phyloP scores from a whole-genome alignment of 2,329 filamentous ascomycete genomes.

The Apiospora aurea region DNA sequence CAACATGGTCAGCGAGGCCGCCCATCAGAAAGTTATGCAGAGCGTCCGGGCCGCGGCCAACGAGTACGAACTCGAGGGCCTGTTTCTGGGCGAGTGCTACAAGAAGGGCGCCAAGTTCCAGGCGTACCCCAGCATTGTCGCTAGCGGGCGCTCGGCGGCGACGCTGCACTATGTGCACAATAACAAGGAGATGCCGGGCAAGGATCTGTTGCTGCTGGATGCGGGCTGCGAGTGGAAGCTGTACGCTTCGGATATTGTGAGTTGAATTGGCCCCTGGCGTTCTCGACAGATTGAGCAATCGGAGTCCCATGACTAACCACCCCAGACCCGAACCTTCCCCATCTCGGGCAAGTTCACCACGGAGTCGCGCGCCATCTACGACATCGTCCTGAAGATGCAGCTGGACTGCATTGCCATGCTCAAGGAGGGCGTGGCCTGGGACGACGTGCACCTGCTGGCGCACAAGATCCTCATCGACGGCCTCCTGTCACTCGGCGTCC shows the following conservation, averaged over 20 bases:
- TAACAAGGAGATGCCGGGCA: slow-evolving; percentile 69
- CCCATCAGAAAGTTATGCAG: slow-evolving; percentile 69
- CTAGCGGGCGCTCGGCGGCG: slow-evolving; percentile 79
- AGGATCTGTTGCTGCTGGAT: slow-evolving; percentile 83
- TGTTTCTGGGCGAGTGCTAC: slow-evolving; percentile 80
- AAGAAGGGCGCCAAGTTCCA: slow-evolving; percentile 79
- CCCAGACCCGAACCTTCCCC: slow-evolving; percentile 85
- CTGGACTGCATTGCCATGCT: slow-evolving; percentile 75
- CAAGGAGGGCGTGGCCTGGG: slow-evolving; percentile 78
- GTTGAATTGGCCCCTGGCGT: slow-evolving; percentile 33
- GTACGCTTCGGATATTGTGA: slow-evolving; percentile 73
- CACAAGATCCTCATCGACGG: slow-evolving; percentile 85
- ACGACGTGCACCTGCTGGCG: slow-evolving; percentile 80
- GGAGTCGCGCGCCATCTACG: slow-evolving; percentile 78
- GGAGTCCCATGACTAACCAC: background rate
- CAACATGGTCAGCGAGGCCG: slow-evolving; percentile 72
- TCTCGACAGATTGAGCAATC: background rate
- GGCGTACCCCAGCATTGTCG: slow-evolving; percentile 88
- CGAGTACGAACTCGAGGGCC: slow-evolving; percentile 83
- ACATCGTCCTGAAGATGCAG: slow-evolving; percentile 89
- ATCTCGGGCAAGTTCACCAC: slow-evolving; percentile 74
- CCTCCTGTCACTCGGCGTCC: slow-evolving; percentile 76
- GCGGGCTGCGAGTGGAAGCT: slow-evolving; percentile 80
- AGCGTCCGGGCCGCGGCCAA: slow-evolving; percentile 70
- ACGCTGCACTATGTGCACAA: slow-evolving; percentile 91